Evolutionary conservation across 352 stramenopile species (phyloP), one percentile per base, ranked within the genome.

Genomic region (Chrysophaeum taylorii): DNA sequence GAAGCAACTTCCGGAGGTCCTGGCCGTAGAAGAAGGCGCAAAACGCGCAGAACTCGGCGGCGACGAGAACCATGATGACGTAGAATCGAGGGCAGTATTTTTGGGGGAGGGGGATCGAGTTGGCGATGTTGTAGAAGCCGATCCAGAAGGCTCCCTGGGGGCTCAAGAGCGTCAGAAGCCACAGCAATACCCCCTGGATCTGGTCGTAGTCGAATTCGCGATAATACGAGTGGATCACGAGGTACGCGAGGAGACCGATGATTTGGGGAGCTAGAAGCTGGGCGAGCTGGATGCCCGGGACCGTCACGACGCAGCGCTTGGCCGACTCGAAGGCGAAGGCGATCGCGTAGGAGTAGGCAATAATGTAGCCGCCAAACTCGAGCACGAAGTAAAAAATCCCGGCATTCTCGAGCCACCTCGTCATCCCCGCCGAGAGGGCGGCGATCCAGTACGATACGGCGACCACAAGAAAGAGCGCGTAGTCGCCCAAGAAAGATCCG

Each of bases 401-500:
- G 50, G 27, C 50, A 9, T 35, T 36, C 2, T 4, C 50, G 27
- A 62, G 2, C 50, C 50, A 62, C n/a, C 27, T 2, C 1, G 14
- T 25, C 25, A 62, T 7, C 25, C 27, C 50, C 50, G 27, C 5
- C 25, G 25, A 12, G 50, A 36, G 23, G 23, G 38, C 27, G 50
- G 25, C 27, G 50, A 62, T 21, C 4, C 23, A 62, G 50, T 62
- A 62, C 2, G 27, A 25, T 9, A 36, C 7, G 27, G 4, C 1
- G 15, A 62, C 50, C 2, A 31, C 1, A 7, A 38, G 35, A 14
- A 72, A 38, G 7, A 72, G 52, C 27, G 52, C 12, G 38, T 38
- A 68, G 67, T 72, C 68, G 14, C 54, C 68, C 27, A 72, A 42
- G 53, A 72, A 72, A 25, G 68, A 29, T 1, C 68, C 68, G 35